Percentiles rank a stretch among this genome's conserved stretches.
Conservation (phyloP, 768 basidiomycete genomes). For the Hypholoma fasciculare region DNA sequence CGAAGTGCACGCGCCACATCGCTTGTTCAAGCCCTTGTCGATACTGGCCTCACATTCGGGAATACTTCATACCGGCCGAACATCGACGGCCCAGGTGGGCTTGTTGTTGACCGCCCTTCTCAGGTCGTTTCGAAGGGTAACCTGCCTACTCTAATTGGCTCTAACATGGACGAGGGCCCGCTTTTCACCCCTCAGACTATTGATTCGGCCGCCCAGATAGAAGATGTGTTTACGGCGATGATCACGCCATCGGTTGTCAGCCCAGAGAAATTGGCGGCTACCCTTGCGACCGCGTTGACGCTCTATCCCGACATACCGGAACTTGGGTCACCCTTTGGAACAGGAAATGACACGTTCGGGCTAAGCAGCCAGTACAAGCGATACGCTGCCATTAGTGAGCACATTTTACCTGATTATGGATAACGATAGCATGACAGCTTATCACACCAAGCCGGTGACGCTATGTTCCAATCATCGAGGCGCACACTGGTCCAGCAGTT, state of each 20-base stretch:
- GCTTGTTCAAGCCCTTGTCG: slow-evolving; percentile 4
- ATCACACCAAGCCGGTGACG: slow-evolving; percentile 22
- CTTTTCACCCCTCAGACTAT: slow-evolving; percentile 24
- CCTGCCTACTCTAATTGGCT: slow-evolving; percentile 40
- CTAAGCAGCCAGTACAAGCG: slow-evolving; percentile 28
- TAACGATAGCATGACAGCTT: background rate
- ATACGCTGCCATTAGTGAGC: slow-evolving; percentile 24
- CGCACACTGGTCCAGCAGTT: slow-evolving; percentile 35
- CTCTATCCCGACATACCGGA: slow-evolving; percentile 40
- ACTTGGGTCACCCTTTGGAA: slow-evolving; percentile 41
- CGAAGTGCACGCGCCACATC: slow-evolving; percentile 6
- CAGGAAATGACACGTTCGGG: slow-evolving; percentile 43
- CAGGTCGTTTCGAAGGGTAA: slow-evolving; percentile 20
- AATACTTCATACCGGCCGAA: slow-evolving; percentile 21
- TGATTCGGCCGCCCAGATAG: slow-evolving; percentile 22
- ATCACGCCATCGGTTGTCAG: slow-evolving; percentile 25
- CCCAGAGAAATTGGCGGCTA: slow-evolving; percentile 9
- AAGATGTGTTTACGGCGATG: slow-evolving; percentile 19
- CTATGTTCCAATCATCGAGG: slow-evolving; percentile 24
- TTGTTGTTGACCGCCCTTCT: slow-evolving; percentile 37
- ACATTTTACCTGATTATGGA: background rate
- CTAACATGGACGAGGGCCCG: slow-evolving; percentile 34
- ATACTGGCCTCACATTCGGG: slow-evolving; percentile 1
- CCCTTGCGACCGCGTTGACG: slow-evolving; percentile 23
- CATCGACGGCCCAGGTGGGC: slow-evolving; percentile 37